A percentile compares a stretch with the other conserved stretches of the same genome.
Evolutionary conservation across 345 rosid genomes (phyloP).

Genomic region (Combretum micranthum): DNA sequence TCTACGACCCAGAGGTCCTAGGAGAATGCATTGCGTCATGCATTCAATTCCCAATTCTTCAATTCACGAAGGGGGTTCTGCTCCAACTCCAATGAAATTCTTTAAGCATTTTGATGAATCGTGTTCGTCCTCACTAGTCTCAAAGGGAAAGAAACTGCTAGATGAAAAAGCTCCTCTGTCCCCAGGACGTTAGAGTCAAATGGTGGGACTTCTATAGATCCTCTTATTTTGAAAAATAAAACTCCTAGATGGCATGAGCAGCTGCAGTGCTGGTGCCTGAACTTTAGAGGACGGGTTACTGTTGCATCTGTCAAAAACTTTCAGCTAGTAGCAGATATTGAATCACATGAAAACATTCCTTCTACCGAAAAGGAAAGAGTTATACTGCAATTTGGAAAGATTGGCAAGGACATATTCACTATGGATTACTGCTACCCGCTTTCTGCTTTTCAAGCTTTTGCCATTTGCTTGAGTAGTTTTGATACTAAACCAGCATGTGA

Average conservation of each 20-base stretch:
- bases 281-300: conserved; percentile 84
- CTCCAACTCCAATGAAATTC: conserved; percentile 49
- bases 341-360: conserved; percentile 40
- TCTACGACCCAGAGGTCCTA: conserved; percentile 83
- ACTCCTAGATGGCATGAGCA: conserved; percentile 98
- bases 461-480: conserved; percentile 93
- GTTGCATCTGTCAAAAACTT: conserved; percentile 95
- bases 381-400: conserved; percentile 88
- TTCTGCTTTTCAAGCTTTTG: conserved; percentile 95
- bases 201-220: conserved; percentile 13
- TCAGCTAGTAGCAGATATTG: conserved; percentile 70
- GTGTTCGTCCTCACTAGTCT: conserved; percentile 8
- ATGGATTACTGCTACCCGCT: conserved; percentile 93
- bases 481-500: conserved; percentile 93
- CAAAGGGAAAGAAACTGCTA: conserved; percentile 33
- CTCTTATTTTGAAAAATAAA: conserved; percentile 71
- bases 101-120: conserved; percentile 15
- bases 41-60: conserved; percentile 54
- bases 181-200: conserved; percentile 16
- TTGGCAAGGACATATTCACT: conserved; percentile 88
- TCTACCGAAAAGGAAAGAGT: conserved; percentile 66
- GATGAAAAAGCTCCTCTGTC: conserved; percentile 30
- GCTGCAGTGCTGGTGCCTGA: conserved; percentile 90
- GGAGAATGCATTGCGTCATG: conserved; percentile 81
- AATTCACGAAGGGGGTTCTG: conserved; percentile 56